Base-by-base conservation (phyloP, 768 basidiomycete species). In the Kondoa malvinella region DNA sequence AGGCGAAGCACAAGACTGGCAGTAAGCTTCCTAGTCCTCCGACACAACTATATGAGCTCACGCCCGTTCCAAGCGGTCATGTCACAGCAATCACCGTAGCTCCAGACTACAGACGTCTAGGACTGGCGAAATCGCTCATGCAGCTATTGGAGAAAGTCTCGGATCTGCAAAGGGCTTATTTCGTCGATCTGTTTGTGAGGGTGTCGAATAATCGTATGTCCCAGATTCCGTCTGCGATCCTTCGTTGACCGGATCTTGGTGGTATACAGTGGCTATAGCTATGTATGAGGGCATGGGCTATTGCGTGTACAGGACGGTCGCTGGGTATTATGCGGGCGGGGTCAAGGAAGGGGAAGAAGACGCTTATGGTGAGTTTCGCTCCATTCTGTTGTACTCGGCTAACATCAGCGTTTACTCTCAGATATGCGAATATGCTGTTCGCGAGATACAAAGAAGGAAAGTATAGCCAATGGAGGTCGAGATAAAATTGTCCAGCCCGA, bases 241-340 rank as follows among this genome's bases (percentile, higher is more conserved):
- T 50, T 50, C 12, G 21, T 50, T 25, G 57, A 61, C 29, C n/a
- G 26, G 12, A 12, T 34, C 57, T 64, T 91, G 88, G 73, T 85
- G 85, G 68, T 95, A 94, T 72, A 73, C 77, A 1, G 80, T 90
- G 26, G 95, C 94, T 25, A 88, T 94, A 68, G 81, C 80, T 25
- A 87, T 99, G 87, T 96, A 97, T 74, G 90, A 97, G 76, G 82
- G 84, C 56, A 79, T 96, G 75, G 92, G 89, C 14, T 99, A 99
- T 73, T 89, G 87, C 74, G 90, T 97, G 15, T 97, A 87, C 77
- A 80, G 91, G 30, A 78, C 90, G 70, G 92, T 99, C 63, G 82
- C 85, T 69, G 90, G 91, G 76, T 99, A 92, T 79, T 92, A 92
- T 77, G 85, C 86, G 62, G 89, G 89, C 26, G 85, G 84, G 72